A percentile compares a stretch with the other conserved stretches of the same genome.
Evolutionary conservation across 345 rosid genomes (phyloP).

Genomic region (Eucalyptus sp.): DNA sequence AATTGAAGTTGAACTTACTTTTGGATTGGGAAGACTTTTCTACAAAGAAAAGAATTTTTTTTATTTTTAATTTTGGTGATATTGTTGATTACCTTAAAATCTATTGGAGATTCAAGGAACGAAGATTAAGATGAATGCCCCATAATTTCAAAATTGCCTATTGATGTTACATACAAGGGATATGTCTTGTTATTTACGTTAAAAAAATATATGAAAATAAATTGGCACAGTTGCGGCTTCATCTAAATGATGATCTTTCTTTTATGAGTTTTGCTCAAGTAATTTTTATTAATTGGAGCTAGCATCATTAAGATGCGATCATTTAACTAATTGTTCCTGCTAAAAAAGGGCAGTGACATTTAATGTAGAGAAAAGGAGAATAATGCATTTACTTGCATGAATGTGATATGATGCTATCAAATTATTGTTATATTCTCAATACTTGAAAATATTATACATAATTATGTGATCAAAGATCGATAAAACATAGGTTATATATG

Average conservation of each 20-base stretch:
- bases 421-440: background rate
- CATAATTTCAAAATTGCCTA: background rate
- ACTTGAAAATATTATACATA: rapidly evolving
- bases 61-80: background rate
- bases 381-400: background rate
- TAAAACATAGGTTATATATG: background rate
- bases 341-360: background rate
- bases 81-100: background rate
- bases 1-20: background rate
- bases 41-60: background rate
- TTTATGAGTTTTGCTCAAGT: background rate
- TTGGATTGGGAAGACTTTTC: background rate
- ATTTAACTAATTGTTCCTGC: background rate
- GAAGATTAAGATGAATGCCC: background rate
- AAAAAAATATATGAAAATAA: rapidly evolving
- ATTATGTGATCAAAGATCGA: background rate
- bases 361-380: background rate
- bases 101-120: background rate
- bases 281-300: background rate
- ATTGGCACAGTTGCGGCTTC: rapidly evolving
- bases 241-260: background rate
- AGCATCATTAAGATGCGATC: background rate
- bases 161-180: rapidly evolving
- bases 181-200: rapidly evolving
- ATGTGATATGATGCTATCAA: background rate